Conservation (phyloP, 495 filamentous ascomycete genomes). For the Parathielavia appendiculata region DNA sequence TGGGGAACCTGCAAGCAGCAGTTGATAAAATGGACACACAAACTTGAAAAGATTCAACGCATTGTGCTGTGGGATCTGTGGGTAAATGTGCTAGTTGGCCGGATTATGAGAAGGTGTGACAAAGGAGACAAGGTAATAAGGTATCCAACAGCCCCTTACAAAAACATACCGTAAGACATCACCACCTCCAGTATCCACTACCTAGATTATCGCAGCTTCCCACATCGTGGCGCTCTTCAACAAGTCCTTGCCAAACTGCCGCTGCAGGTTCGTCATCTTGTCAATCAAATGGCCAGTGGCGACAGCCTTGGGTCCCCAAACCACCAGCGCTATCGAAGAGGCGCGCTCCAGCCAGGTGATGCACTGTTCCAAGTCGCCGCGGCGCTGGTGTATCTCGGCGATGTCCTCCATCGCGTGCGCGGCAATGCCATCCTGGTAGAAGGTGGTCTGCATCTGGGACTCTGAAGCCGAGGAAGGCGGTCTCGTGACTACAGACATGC, state of each 20-base stretch:
- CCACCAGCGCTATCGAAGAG: conserved; percentile 22
- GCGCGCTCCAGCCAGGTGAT: conserved; percentile 31
- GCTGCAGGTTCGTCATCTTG: conserved; percentile 30
- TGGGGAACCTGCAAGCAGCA: too few species aligned
- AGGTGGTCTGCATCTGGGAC: conserved; percentile 10
- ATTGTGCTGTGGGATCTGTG: too few species aligned
- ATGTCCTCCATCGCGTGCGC: conserved; percentile 34
- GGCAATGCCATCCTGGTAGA: conserved; percentile 30
- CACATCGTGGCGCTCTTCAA: conserved; percentile 25
- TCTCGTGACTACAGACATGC: conserved; percentile 28
- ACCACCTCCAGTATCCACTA: too few species aligned
- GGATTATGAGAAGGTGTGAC: background rate
- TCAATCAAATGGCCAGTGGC: conserved; percentile 31
- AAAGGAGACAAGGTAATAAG: background rate
- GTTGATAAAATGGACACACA: too few species aligned
- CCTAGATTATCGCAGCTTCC: conserved; percentile 22
- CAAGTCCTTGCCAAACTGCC: conserved; percentile 26
- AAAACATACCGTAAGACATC: too few species aligned
- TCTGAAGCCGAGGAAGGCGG: conserved; percentile 5
- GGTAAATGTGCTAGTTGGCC: too few species aligned
- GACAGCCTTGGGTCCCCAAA: conserved; percentile 28
- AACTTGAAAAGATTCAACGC: too few species aligned
- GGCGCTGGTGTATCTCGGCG: conserved; percentile 31
- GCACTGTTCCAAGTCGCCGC: conserved; percentile 26
- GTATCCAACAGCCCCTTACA: too few species aligned